Evolutionary conservation across 2,329 filamentous ascomycete species (phyloP), one percentile per base, ranked within the genome.

Genomic region (Chrysoporthe austroafricana): DNA sequence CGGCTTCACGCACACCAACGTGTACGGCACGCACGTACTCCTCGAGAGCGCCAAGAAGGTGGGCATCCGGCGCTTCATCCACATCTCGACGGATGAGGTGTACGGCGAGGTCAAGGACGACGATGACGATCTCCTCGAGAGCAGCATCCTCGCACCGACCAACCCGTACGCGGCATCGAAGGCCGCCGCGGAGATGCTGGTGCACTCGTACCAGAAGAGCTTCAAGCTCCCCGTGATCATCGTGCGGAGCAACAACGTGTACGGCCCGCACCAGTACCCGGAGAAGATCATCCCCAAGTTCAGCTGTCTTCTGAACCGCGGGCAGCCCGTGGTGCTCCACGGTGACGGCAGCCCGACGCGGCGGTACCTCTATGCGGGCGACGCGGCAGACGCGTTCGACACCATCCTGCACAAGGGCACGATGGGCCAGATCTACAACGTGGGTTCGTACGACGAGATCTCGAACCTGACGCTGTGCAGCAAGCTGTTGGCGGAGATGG

Each of bases 201-300:
- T 95, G n/a, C 89, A 91, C 77, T 92, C 91, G n/a, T 96, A 94
- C 77, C 86, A 90, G 76, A 93, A 92, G 80, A 92, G 90, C 78
- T 94, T 94, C 83, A 91, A 91, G 77, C 83, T 96, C 14, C 92
- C 92, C 1, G 87, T 89, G 63, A 92, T 95, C 71, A 92, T 94
- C 73, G 90, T 94, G 39, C 85, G 92, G 62, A 91, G 91, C 76
- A 95, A 95, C 81, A 95, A 96, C 74, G 91, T 95, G 42, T 96
- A 94, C 74, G 92, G 92, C 0, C 92, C 92, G 32, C 91, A 94
- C 75, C 92, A 95, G 76, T 94, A 90, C 76, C 91, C 91, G 0
- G 91, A 94, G 80, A 94, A 95, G 81, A 91, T 95, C 70, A 95
- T 95, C 64, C 91, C 92, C 42, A 94, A 94, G 76, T 95, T 95